Evolutionary conservation across 2,329 filamentous ascomycete genomes (phyloP).

Genomic region (Colletotrichum agaves): DNA sequence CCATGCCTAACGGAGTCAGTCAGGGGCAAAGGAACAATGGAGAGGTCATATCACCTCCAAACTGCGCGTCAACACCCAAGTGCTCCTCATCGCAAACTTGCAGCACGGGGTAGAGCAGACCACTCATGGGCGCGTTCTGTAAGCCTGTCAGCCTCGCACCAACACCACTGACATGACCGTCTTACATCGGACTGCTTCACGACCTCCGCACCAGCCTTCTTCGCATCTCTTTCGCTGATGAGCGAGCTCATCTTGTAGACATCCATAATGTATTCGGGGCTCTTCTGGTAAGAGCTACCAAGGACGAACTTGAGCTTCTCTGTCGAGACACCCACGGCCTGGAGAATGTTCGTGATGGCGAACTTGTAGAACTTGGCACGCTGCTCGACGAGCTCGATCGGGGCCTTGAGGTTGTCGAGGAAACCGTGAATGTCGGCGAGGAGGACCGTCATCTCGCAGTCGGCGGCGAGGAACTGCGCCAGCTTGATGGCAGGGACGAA

Average conservation of each 20-base stretch:
- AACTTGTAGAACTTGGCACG: slow-evolving; percentile 86
- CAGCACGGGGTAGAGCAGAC: slow-evolving; percentile 85
- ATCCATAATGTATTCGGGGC: slow-evolving; percentile 83
- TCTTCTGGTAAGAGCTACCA: slow-evolving; percentile 84
- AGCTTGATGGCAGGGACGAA: slow-evolving; percentile 91
- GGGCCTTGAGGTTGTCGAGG: slow-evolving; percentile 86
- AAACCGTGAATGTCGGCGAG: slow-evolving; percentile 82
- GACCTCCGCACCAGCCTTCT: slow-evolving; percentile 91
- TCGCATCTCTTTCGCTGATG: slow-evolving; percentile 82
- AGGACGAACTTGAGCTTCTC: slow-evolving; percentile 85
- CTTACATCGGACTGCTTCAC: slow-evolving; percentile 82
- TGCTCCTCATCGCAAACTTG: slow-evolving; percentile 93
- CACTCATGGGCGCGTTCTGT: slow-evolving; percentile 69
- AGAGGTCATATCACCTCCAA: slow-evolving; percentile 69
- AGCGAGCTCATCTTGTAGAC: slow-evolving; percentile 79
- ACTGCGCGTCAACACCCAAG: slow-evolving; percentile 87
- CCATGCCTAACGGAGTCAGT: slow-evolving; percentile 56
- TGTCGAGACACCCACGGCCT: slow-evolving; percentile 81
- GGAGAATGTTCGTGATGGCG: slow-evolving; percentile 78
- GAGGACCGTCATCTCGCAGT: slow-evolving; percentile 83
- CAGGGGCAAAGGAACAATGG: too few species aligned
- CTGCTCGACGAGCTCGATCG: slow-evolving; percentile 85
- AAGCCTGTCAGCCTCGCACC: slow-evolving; percentile 5
- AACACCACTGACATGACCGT: background rate
- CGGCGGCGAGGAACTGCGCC: slow-evolving; percentile 85